phyloP scores from a whole-genome alignment of 306 rosid genomes.

The Lablab purpureus region DNA sequence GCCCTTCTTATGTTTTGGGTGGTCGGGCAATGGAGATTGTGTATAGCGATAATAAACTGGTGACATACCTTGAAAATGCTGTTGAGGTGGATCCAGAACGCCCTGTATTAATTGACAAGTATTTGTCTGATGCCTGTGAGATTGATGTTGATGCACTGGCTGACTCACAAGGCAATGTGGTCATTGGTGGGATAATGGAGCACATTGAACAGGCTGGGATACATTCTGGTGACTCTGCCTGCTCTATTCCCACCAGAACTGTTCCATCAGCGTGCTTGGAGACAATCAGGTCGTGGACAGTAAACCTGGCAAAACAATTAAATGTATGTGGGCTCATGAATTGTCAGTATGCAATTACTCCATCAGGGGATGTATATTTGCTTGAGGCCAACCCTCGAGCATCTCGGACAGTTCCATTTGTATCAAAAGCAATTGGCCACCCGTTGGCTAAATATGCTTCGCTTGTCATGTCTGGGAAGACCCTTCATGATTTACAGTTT shows the following conservation, averaged over 20 bases:
- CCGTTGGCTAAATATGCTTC: constrained; percentile 98
- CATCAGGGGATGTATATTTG: constrained; percentile 78
- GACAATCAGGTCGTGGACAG: constrained; percentile 88
- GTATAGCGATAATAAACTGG: constrained; percentile 76
- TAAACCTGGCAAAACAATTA: constrained; percentile 77
- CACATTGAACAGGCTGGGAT: constrained; percentile 99
- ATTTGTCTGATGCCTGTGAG: constrained; percentile 90
- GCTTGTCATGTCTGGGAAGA: constrained; percentile 96
- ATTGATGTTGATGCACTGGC: constrained; percentile 96
- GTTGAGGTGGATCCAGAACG: constrained; percentile 98
- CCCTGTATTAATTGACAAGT: constrained; percentile 89
- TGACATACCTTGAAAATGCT: constrained; percentile 87
- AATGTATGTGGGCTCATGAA: constrained; percentile 96
- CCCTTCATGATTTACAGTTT: constrained; percentile 77
- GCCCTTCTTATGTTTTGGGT: constrained; percentile 96
- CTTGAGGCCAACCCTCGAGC: constrained; percentile 98
- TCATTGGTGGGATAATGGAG: constrained; percentile 99
- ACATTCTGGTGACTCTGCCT: constrained; percentile 98
- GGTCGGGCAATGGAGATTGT: constrained; percentile 99
- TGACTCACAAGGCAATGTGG: constrained; percentile 92
- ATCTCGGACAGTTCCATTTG: constrained; percentile 95
- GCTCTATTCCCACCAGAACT: constrained; percentile 87
- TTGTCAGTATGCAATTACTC: constrained; percentile 92
- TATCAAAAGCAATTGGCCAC: constrained; percentile 94
- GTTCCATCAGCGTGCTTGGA: constrained; percentile 76